phyloP scores from a whole-genome alignment of 108 stramenopile genomes.

The Cyclotella baltica region DNA sequence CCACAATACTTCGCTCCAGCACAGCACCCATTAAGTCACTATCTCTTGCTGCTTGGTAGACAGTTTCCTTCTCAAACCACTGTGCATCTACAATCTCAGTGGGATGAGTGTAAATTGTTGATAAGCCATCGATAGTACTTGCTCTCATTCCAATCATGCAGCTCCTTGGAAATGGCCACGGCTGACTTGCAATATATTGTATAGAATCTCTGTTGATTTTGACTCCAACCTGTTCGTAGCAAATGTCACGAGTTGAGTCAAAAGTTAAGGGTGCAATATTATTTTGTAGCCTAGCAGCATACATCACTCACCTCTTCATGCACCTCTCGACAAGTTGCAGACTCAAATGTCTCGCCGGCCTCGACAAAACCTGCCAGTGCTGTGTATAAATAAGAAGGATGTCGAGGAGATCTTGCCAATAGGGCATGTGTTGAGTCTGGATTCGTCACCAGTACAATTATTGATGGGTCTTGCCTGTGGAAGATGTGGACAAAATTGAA shows the following conservation, averaged over 20 bases:
- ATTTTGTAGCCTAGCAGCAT: too few relatives aligned
- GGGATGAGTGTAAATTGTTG: constrained; percentile 61
- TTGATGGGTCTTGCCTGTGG: constrained; percentile 75
- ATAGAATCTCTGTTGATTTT: constrained; percentile 59
- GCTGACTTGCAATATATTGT: constrained; percentile 71
- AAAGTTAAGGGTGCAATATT: not conserved
- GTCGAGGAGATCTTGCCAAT: constrained; percentile 73
- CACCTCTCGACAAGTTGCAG: constrained; percentile 74
- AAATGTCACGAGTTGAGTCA: not conserved
- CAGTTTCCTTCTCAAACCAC: constrained; percentile 74
- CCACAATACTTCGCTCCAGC: constrained; percentile 67
- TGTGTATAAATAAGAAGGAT: constrained; percentile 76
- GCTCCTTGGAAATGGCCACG: constrained; percentile 88
- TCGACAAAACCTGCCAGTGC: constrained; percentile 89
- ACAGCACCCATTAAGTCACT: constrained; percentile 59
- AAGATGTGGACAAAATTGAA: not conserved
- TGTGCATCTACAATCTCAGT: constrained; percentile 73
- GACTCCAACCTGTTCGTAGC: constrained; percentile 71
- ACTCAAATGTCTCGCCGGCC: constrained; percentile 87
- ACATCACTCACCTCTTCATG: constrained; percentile 79
- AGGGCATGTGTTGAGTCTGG: constrained; percentile 59
- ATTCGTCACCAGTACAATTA: constrained; percentile 71
- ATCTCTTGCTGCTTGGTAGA: constrained; percentile 55
- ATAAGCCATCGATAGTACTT: constrained; percentile 50
- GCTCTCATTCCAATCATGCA: constrained; percentile 83